phyloP scores from a whole-genome alignment of 768 basidiomycete species.

The Fibroporia radiculosa region DNA sequence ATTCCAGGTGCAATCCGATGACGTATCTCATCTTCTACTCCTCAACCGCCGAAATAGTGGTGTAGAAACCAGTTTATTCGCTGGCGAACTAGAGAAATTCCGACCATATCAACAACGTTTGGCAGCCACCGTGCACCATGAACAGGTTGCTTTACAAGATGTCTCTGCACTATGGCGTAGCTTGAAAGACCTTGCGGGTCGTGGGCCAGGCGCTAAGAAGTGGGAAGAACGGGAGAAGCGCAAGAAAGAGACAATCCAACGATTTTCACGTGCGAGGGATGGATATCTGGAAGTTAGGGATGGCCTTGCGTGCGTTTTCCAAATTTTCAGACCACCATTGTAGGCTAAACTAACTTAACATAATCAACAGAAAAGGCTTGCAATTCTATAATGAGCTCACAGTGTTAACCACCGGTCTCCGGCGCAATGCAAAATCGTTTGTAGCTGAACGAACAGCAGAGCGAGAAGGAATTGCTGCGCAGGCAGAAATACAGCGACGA shows the following conservation, averaged over 20 bases:
- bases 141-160: conserved; percentile 68
- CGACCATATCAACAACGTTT: conserved; percentile 83
- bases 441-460: conserved; percentile 59
- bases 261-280: conserved; percentile 73
- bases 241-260: conserved; percentile 65
- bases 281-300: conserved; percentile 82
- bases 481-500: conserved; percentile 67
- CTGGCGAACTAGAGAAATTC: conserved; percentile 94
- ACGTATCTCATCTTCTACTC: conserved; percentile 90
- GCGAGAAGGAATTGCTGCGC: conserved; percentile 56
- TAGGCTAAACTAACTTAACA: not conserved
- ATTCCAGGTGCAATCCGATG: conserved; percentile 82
- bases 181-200: conserved; percentile 65
- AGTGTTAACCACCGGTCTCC: conserved; percentile 51
- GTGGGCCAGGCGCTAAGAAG: conserved; percentile 67
- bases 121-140: conserved; percentile 67
- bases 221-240: conserved; percentile 79
- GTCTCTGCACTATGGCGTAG: conserved; percentile 65
- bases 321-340: conserved; percentile 6
- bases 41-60: conserved; percentile 81
- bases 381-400: conserved; percentile 83
- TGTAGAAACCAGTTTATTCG: conserved; percentile 84
- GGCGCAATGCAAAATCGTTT: conserved; percentile 52
- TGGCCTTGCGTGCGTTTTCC: conserved; percentile 68
- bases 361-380: conserved; percentile 62